These are phyloP conservation scores for Pugionium dolabratum DNA, from an alignment of 345 rosid species.

Conservation along the genomic window DNA sequence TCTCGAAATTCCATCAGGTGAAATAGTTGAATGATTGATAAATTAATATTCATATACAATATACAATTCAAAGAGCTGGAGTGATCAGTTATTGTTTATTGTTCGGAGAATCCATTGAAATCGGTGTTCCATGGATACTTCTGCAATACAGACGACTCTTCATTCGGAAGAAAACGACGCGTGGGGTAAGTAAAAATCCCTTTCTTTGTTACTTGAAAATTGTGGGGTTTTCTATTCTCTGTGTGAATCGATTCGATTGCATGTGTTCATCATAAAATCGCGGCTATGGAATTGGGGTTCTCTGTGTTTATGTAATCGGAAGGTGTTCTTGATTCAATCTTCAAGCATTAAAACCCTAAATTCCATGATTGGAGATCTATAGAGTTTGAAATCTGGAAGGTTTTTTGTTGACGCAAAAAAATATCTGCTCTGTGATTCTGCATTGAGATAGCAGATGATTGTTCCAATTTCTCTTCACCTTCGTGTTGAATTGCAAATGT, in stretches of 20 bases:
- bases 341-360: not conserved
- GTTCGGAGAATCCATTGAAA: conserved; percentile 60
- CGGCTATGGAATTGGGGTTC: too few species aligned
- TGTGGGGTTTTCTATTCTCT: not conserved
- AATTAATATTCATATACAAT: conserved; percentile 15
- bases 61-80: conserved; percentile 1
- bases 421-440: not conserved
- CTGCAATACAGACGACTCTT: conserved; percentile 49
- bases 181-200: conserved; percentile 59
- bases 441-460: not conserved
- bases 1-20: not conserved
- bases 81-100: conserved; percentile 13
- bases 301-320: not conserved
- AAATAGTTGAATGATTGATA: not conserved
- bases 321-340: conserved; percentile 9
- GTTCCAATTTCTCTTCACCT: conserved; percentile 1
- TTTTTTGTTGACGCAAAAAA: not conserved
- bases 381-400: not conserved
- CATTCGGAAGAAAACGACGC: conserved; percentile 67
- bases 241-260: conserved; percentile 6
- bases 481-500: not conserved
- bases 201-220: not conserved
- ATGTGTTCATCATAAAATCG: not conserved
- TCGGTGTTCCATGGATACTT: conserved; percentile 69
- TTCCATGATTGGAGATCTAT: not conserved